These are phyloP conservation scores for Bolboschoenoplectus hybrid DNA, from an alignment of 202 grass and related monocot species.

Conservation along the genomic window DNA sequence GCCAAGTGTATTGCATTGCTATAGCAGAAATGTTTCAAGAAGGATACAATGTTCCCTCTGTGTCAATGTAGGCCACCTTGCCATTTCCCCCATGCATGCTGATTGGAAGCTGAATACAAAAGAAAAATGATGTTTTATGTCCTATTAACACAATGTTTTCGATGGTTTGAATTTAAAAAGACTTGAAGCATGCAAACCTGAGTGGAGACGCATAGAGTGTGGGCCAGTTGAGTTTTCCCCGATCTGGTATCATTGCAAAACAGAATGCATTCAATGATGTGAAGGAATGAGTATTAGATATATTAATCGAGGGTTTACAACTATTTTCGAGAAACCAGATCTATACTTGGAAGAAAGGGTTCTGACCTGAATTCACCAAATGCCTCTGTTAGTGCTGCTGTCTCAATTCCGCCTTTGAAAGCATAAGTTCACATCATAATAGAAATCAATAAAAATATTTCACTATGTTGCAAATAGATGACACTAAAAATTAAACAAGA, in stretches of 20 bases:
- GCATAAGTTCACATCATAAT: constrained; percentile 20
- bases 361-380: constrained; percentile 83
- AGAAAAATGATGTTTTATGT: constrained; percentile 13
- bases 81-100: constrained; percentile 92
- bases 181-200: constrained; percentile 48
- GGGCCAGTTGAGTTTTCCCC: constrained; percentile 86
- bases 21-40: constrained; percentile 30
- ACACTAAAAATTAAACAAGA: constrained; percentile 21
- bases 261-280: constrained; percentile 12
- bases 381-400: constrained; percentile 84
- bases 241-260: constrained; percentile 47
- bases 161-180: constrained; percentile 9
- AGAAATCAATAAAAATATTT: constrained; percentile 19
- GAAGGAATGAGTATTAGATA: neutral
- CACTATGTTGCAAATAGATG: constrained; percentile 7
- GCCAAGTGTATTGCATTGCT: constrained; percentile 20
- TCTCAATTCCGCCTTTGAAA: constrained; percentile 87
- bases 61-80: constrained; percentile 97
- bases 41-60: constrained; percentile 99
- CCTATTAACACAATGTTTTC: neutral
- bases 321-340: constrained; percentile 8
- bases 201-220: constrained; percentile 80
- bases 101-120: constrained; percentile 66
- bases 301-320: neutral
- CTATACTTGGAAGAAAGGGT: constrained; percentile 9